phyloP scores from a whole-genome alignment of 352 stramenopile species.

The Phytophthora constricta region DNA sequence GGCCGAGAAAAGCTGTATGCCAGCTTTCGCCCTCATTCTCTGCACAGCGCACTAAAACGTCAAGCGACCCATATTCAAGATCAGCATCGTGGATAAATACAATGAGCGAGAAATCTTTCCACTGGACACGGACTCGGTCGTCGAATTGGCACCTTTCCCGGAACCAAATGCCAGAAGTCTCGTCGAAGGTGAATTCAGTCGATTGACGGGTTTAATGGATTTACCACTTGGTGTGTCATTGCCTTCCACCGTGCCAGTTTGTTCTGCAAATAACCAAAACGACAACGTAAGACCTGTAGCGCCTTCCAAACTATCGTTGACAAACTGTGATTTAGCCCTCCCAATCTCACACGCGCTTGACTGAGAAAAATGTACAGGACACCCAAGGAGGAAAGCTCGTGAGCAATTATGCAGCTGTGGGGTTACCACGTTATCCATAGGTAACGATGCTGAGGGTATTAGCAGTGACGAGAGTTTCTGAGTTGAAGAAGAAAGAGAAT shows the following conservation, averaged over 20 bases:
- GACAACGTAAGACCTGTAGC: slow-evolving; percentile 12
- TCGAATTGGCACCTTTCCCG: background rate
- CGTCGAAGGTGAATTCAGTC: background rate
- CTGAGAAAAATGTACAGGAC: slow-evolving; percentile 26
- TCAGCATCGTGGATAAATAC: slow-evolving; percentile 19
- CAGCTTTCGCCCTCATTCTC: slow-evolving; percentile 10
- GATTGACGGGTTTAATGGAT: too few relatives aligned
- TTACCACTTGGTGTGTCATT: too few relatives aligned
- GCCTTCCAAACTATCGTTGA: background rate
- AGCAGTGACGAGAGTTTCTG: background rate
- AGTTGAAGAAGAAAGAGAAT: slow-evolving; percentile 1
- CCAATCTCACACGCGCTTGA: slow-evolving; percentile 15
- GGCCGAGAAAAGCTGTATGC: slow-evolving; percentile 19
- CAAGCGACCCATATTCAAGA: slow-evolving; percentile 21
- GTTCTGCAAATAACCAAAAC: slow-evolving; percentile 35
- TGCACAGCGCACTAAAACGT: slow-evolving; percentile 13
- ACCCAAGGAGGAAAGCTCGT: slow-evolving; percentile 26
- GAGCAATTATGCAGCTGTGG: background rate
- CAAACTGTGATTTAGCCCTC: background rate
- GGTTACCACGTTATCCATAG: background rate
- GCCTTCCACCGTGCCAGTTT: too few relatives aligned
- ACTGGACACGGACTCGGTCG: slow-evolving; percentile 3
- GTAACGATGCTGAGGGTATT: background rate
- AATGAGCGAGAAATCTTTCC: slow-evolving; percentile 11
- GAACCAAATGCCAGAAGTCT: slow-evolving; percentile 17